Percentiles rank a stretch among this genome's conserved stretches.
Evolutionary conservation across 2,329 filamentous ascomycete species (phyloP).

Genomic region (Neopestalotiopsis clavispora): DNA sequence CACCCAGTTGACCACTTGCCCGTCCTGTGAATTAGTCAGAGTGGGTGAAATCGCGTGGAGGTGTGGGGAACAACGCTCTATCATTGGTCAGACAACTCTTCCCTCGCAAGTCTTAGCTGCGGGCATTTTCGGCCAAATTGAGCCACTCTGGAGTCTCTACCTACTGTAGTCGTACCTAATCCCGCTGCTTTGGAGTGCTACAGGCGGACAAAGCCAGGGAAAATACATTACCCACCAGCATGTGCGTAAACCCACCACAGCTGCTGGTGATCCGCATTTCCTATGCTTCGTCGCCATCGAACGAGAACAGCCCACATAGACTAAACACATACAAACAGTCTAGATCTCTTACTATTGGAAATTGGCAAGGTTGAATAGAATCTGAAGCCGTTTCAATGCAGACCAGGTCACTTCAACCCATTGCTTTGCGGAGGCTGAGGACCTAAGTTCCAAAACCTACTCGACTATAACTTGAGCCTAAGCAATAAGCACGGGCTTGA

Average conservation of each 20-base stretch:
- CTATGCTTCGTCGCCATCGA: background rate
- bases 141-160: background rate
- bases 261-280: background rate
- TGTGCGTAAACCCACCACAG: background rate
- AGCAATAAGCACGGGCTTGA: no score
- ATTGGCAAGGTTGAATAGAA: no score
- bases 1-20: conserved; percentile 1
- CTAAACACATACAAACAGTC: background rate
- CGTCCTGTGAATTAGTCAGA: conserved; percentile 15
- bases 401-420: no score
- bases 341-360: background rate
- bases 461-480: no score
- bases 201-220: background rate
- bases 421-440: no score
- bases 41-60: conserved; percentile 11
- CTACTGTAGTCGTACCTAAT: background rate
- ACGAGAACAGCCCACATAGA: background rate
- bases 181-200: no score
- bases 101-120: background rate
- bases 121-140: conserved; percentile 9
- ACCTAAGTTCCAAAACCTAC: no score
- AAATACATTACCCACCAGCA: conserved; percentile 7
- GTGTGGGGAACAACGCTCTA: conserved; percentile 2
- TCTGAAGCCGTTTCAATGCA: no score
- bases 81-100: background rate